Evolutionary conservation across 495 filamentous ascomycete genomes (phyloP), one percentile per base, ranked within the genome.

Genomic region (Geoglossum glabrum): DNA sequence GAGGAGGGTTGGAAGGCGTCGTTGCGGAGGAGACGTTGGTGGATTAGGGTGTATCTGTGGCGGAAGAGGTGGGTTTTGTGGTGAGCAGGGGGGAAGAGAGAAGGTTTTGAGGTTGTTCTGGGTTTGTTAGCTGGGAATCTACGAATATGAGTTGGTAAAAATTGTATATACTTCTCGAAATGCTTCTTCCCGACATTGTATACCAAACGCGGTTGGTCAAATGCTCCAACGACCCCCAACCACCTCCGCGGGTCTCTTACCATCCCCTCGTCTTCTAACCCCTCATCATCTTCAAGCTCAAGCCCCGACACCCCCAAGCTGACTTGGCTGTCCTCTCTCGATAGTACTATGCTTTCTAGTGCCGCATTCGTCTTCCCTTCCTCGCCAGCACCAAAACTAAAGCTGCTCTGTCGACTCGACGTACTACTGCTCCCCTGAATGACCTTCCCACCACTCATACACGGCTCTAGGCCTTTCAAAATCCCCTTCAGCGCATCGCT

Each of bases 151-250:
- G 23, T 2, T 27, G 7, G 3, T 28, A 21, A 26, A 13, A 9
- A 58, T 23, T 56, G 28, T 13, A 58, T 66, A 23, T 63, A 82
- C 82, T 68, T 79, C 62, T 96, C 88, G 64, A 98, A 97, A 64
- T 94, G 84, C 65, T 90, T 95, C 72, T 93, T 94, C 23, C 76
- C 74, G 23, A 81, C 75, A 64, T 95, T 95, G 67, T 95, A 98
- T 25, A 81, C 70, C 62, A 90, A 71, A 40, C 87, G 79, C 43
- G 93, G 93, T 68, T 93, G 86, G n/a, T 88, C 80, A 68, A 84
- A 90, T 10, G 89, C 87, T 47, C 75, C 74, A 31, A 90, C 73
- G 2, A 89, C 74, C 63, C 84, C 88, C 19, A 93, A 67, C 86
- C 86, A 94, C 55, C 75, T 76, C 58, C 87, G 75, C 0, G 83